phyloP scores from a whole-genome alignment of 176 grass and related monocot genomes.

The Triticum timopheevii region DNA sequence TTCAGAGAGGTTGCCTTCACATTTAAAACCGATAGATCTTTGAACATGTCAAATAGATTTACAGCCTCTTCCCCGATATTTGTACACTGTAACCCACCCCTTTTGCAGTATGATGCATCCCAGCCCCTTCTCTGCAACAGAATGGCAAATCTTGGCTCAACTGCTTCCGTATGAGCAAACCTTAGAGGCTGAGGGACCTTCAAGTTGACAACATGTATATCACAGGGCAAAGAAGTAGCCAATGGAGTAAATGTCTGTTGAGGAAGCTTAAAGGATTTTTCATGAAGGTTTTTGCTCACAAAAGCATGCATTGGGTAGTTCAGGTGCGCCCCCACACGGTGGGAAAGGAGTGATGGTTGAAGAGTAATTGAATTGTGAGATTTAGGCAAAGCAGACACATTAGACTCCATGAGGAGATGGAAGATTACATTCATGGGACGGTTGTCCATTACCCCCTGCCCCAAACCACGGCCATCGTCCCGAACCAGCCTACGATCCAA shows the following conservation, averaged over 20 bases:
- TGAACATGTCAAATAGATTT: constrained; percentile 97
- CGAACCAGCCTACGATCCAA: constrained; percentile 83
- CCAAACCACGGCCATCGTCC: constrained; percentile 89
- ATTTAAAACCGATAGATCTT: constrained; percentile 63
- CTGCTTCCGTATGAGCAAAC: constrained; percentile 55
- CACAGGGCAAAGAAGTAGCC: constrained; percentile 73
- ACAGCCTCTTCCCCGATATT: constrained; percentile 70
- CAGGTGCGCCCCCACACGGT: constrained; percentile 66
- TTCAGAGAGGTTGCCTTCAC: constrained; percentile 97
- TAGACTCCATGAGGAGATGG: constrained; percentile 81
- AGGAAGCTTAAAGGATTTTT: constrained; percentile 49
- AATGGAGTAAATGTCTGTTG: constrained; percentile 70
- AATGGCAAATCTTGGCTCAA: constrained; percentile 59
- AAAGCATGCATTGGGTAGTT: constrained; percentile 95
- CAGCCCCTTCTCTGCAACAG: constrained; percentile 87
- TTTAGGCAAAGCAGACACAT: constrained; percentile 74
- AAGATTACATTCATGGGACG: constrained; percentile 77
- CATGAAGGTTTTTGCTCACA: constrained; percentile 49
- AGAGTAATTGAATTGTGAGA: constrained; percentile 61
- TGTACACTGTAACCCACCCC: constrained; percentile 62
- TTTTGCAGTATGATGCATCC: constrained; percentile 86
- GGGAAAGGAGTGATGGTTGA: constrained; percentile 88
- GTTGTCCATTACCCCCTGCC: constrained; percentile 96
- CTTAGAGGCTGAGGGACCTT: constrained; percentile 88
- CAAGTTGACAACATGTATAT: constrained; percentile 87